Percentiles rank a stretch among this genome's conserved stretches.
Evolutionary conservation across 345 rosid species (phyloP).

Genomic region (Citrus sp.): DNA sequence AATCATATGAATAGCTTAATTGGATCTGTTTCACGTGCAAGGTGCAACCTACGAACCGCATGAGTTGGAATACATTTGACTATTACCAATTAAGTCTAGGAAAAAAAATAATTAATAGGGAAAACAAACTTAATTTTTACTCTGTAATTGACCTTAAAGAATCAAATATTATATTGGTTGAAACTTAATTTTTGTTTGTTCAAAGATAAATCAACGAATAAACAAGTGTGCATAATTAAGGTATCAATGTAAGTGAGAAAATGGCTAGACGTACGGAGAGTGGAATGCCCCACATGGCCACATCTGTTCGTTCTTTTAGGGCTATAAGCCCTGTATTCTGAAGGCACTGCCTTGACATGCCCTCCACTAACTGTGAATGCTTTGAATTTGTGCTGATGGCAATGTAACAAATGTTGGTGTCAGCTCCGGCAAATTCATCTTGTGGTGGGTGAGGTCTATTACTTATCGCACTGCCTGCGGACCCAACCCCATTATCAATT

Average conservation of each 20-base stretch:
- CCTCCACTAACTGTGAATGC: background rate
- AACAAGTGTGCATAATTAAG: too few species aligned
- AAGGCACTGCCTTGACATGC: background rate
- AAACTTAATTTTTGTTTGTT: background rate
- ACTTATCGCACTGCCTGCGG: background rate
- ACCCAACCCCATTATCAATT: background rate
- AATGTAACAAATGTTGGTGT: background rate
- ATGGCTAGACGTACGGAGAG: background rate
- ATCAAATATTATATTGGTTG: too few species aligned
- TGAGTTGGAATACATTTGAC: background rate
- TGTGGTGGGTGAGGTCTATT: background rate
- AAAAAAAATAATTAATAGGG: too few species aligned
- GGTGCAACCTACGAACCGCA: background rate
- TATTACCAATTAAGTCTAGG: background rate
- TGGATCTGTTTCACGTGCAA: background rate
- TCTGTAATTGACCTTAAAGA: too few species aligned
- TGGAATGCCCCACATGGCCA: background rate
- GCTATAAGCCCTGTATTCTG: background rate
- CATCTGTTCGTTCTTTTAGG: background rate
- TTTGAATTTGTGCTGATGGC: background rate
- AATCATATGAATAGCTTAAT: background rate
- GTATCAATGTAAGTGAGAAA: background rate
- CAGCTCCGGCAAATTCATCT: background rate
- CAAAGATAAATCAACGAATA: too few species aligned
- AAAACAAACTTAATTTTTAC: too few species aligned